Percentiles rank a stretch among this genome's conserved stretches.
Conservation (phyloP, 192 early-diverging fungal genomes). For the Martensiomyces pterosporus region DNA sequence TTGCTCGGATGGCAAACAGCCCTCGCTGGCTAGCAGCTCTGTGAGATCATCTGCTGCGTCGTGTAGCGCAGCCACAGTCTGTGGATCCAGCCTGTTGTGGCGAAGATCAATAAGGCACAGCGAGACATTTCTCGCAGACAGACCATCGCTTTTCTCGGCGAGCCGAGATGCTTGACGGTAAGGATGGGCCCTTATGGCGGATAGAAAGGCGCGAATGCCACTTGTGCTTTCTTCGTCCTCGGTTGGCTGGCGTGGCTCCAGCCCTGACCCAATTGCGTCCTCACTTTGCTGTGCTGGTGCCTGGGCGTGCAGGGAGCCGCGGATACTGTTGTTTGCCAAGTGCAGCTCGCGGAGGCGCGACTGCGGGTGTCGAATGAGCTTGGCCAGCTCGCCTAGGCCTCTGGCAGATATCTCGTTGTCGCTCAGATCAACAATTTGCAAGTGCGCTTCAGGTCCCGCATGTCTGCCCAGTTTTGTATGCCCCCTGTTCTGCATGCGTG, state of each 20-base stretch:
- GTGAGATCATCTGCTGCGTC: not conserved
- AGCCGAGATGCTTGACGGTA: too few species aligned
- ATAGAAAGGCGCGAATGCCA: not conserved
- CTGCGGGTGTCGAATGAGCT: not conserved
- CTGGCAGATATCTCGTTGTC: not conserved
- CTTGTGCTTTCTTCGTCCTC: not conserved
- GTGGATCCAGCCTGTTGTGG: not conserved
- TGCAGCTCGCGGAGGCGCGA: not conserved
- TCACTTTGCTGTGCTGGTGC: not conserved
- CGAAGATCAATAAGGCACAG: not conserved
- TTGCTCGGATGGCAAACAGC: not conserved
- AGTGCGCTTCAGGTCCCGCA: not conserved
- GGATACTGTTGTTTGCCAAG: not conserved
- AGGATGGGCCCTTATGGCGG: not conserved
- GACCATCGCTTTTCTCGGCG: too few species aligned
- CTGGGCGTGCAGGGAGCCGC: not conserved
- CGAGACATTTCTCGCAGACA: too few species aligned
- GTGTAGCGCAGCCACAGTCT: not conserved
- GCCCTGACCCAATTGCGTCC: not conserved
- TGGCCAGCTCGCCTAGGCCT: not conserved
- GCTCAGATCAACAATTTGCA: not conserved
- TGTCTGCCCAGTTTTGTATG: too few species aligned
- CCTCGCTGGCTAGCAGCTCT: too few species aligned
- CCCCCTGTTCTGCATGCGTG: too few species aligned
- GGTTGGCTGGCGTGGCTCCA: not conserved